Evolutionary conservation across 129 eudicot genomes (phyloP), one percentile per base, ranked within the genome.

Genomic region (Apium graveolens): DNA sequence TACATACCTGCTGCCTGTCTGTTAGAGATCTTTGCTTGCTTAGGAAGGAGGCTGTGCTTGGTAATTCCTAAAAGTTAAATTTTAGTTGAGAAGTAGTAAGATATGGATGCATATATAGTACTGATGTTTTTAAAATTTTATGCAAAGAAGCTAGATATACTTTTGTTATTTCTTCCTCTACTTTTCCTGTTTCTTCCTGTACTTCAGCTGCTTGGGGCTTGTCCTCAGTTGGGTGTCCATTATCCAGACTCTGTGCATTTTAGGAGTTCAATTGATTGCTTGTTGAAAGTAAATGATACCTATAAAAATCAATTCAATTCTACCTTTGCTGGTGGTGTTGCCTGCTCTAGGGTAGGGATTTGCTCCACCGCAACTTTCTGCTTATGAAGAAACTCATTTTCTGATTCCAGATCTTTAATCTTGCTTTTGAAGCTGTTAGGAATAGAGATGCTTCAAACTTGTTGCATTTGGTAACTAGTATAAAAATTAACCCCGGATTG

Each of bases 1-100:
- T 84, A 74, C 73, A 74, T 88, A 88, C 98, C 92, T 90, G 99
- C 73, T 96, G 99, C 84, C 92, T 92, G 83, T 92, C 99, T 73
- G 91, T 96, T 80, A 96, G 84, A 65, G 96, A 96, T 87, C 89
- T 96, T 86, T 91, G 98, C 87, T 91, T 92, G 62, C 85, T 87
- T 78, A 91, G 87, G 62, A 86, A 75, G 14, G 90, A 82, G 72
- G 80, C 77, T 51, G 39, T 66, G 63, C 77, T 81, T 81, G 76
- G 86, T 49, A 80, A 65, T 74, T 91, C 92, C 93, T 91, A 85
- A 79, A 84, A 74, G 82, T 21, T 72, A 24, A 80, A 31, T n/a
- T 55, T 81, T 51, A 73, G 53, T 77, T 46, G 48, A 71, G 57
- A 76, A 20, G 60, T 26, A 26, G 14, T 51, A 71, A 43, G 65